Percentiles rank a stretch among this genome's conserved stretches.
Evolutionary conservation across 75 land plant species (phyloP).

Genomic region (Cupressus sempervirens): DNA sequence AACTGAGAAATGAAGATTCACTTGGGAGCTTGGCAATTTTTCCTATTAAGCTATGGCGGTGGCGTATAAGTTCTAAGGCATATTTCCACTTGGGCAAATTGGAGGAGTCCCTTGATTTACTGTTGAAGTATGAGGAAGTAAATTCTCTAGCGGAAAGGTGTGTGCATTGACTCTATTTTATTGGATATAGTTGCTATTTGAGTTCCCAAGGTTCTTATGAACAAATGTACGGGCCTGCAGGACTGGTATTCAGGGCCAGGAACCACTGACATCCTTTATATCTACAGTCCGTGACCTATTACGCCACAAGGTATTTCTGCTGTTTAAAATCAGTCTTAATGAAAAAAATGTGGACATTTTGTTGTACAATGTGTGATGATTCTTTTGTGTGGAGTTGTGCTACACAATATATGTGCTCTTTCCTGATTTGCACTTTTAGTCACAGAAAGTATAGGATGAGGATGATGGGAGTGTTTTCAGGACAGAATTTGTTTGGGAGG

Average conservation of each 20-base stretch:
- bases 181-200: not conserved
- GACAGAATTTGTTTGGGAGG: no score
- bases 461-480: no score
- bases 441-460: no score
- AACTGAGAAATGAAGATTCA: slow-evolving; percentile 12
- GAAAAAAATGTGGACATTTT: not conserved
- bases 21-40: slow-evolving; percentile 13
- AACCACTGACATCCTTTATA: slow-evolving; percentile 39
- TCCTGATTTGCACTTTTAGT: not conserved
- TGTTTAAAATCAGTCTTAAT: not conserved
- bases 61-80: slow-evolving; percentile 40
- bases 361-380: not conserved
- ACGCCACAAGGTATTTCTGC: slow-evolving; percentile 48
- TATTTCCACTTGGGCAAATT: slow-evolving; percentile 59
- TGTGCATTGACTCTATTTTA: not conserved
- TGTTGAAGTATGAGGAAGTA: slow-evolving; percentile 43
- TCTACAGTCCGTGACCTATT: slow-evolving; percentile 48
- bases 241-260: slow-evolving; percentile 23
- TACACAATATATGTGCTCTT: not conserved
- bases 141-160: slow-evolving; percentile 21
- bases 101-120: slow-evolving; percentile 53
- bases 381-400: not conserved
- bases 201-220: slow-evolving; percentile 1
- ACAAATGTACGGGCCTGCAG: slow-evolving; percentile 12
- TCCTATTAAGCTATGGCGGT: slow-evolving; percentile 44